Evolutionary conservation across 2,329 filamentous ascomycete genomes (phyloP), one percentile per base, ranked within the genome.

Genomic region (Aspergillus udagawae): DNA sequence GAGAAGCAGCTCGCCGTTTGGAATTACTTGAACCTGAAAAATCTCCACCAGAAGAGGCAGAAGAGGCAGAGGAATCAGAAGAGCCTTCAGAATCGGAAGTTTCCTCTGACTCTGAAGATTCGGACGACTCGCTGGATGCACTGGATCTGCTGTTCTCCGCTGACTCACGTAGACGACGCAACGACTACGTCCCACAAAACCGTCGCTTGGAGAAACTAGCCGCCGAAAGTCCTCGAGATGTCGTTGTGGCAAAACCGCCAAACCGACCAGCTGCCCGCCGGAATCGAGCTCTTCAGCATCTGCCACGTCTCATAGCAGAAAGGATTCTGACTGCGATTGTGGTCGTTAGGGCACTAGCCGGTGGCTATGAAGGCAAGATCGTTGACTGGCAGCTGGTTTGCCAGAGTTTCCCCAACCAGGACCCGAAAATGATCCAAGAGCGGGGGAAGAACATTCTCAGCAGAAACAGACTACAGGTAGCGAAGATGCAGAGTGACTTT

Each of bases 351-450:
- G 70, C 75, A 0, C 59, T 81, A 29, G 75, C 76, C 17, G 79
- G 79, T 20, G 79, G 79, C 0, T 47, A 71, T 4, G 73, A 80
- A 32, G 73, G 70, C 4, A 74, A 65, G 55, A 63, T 70, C 28
- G 66, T 80, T 32, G 76, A 82, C 56, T 80, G 79, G 77, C 59
- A 69, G 0, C 66, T 81, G n/a, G 70, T 81, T 8, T 62, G 66
- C 6, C 66, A 68, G 29, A 65, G 74, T 51, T 79, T 80, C 56
- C 78, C 77, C 2, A 68, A 71, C 1, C 66, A 74, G 49, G 71
- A 76, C 35, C 60, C 72, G 14, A 61, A 65, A n/a, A 68, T 74
- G 27, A 70, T 81, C 14, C 67, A 73, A 44, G 67, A 71, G 1
- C 67, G 71, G 45, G 79, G 75, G 58, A 74, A 68, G 55, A 61